phyloP scores from a whole-genome alignment of 768 basidiomycete genomes.

The Gelatoporia subvermispora region DNA sequence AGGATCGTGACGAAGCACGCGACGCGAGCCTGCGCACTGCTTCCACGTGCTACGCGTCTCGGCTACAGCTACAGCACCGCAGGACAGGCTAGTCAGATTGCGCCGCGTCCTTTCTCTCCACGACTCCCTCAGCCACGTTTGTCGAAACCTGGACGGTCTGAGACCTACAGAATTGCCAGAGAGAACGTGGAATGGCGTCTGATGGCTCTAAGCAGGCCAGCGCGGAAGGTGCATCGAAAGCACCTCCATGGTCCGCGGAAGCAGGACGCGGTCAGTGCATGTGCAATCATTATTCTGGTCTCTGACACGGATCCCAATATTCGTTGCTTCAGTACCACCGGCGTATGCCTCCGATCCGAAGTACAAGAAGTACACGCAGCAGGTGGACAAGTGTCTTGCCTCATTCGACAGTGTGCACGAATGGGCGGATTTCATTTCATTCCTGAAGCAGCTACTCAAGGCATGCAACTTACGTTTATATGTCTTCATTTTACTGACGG shows the following conservation, averaged over 20 bases:
- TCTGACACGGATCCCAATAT: not conserved
- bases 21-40: too few relatives aligned
- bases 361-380: constrained; percentile 88
- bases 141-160: too few relatives aligned
- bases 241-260: constrained; percentile 10
- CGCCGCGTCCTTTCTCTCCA: not conserved
- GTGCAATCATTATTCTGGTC: too few relatives aligned
- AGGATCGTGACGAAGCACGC: too few relatives aligned
- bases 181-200: too few relatives aligned
- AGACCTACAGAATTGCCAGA: too few relatives aligned
- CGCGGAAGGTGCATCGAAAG: not conserved
- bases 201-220: too few relatives aligned
- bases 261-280: constrained; percentile 3
- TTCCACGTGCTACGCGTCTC: too few relatives aligned
- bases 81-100: not conserved
- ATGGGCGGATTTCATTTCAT: constrained; percentile 99
- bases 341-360: constrained; percentile 78
- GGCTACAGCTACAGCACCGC: too few relatives aligned
- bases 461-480: constrained; percentile 33
- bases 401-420: constrained; percentile 96
- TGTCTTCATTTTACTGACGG: not conserved
- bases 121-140: not conserved
- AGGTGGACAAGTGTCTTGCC: constrained; percentile 88
- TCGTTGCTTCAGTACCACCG: constrained; percentile 45
- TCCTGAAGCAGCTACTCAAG: constrained; percentile 90